Conservation (phyloP, 176 grass and related monocot species). For the Phragmites australis region DNA sequence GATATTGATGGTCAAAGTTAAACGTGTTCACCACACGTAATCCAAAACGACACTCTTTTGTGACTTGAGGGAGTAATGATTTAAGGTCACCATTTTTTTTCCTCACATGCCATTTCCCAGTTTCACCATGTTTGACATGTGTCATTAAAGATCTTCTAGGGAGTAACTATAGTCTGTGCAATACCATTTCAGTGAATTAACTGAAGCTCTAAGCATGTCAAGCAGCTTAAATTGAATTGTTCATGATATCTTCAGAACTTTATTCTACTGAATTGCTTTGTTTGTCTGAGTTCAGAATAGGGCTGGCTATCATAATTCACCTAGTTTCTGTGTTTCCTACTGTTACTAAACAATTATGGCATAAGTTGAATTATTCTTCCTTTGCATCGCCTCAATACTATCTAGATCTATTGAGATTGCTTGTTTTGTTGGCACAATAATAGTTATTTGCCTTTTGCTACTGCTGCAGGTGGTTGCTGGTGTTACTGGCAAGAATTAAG, state of each 20-base stretch:
- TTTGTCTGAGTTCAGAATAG: not conserved
- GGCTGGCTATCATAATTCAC: not conserved
- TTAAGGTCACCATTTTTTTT: not conserved
- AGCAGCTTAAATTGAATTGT: conserved; percentile 6
- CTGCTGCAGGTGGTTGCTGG: conserved; percentile 60
- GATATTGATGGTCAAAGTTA: too few species aligned
- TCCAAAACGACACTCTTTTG: too few species aligned
- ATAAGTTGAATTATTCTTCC: not conserved
- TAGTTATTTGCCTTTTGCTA: not conserved
- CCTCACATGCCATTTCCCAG: not conserved
- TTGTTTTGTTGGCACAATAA: not conserved
- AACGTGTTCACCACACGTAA: too few species aligned
- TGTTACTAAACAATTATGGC: not conserved
- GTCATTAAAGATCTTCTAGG: not conserved
- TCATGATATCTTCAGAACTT: not conserved
- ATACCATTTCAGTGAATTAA: not conserved
- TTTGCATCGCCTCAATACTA: not conserved
- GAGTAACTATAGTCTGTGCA: not conserved
- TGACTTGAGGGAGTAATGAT: too few species aligned
- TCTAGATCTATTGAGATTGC: not conserved
- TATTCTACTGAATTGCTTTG: not conserved
- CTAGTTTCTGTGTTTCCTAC: not conserved
- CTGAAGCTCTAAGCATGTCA: not conserved
- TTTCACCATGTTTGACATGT: conserved; percentile 15
- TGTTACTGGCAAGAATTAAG: conserved; percentile 44